phyloP scores from a whole-genome alignment of 306 rosid genomes.

The Cyamopsis tetragonoloba region DNA sequence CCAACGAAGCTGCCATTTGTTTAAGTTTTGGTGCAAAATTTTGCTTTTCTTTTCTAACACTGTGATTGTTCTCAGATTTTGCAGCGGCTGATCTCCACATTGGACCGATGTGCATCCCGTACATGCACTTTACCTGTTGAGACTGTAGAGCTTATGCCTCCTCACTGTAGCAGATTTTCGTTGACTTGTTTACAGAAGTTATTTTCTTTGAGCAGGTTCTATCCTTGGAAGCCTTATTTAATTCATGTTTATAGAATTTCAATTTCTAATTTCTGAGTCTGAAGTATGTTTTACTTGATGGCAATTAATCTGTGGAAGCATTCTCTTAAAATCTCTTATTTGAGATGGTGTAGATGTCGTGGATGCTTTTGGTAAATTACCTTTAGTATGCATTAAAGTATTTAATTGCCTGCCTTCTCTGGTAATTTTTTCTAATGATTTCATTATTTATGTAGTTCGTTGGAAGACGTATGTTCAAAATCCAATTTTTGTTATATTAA shows the following conservation, averaged over 20 bases:
- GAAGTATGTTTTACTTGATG: conserved; percentile 13
- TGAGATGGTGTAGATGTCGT: conserved; percentile 14
- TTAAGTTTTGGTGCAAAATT: background rate
- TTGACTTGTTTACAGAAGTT: conserved; percentile 86
- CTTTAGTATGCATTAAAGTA: conserved; percentile 13
- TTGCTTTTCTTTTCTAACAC: conserved; percentile 10
- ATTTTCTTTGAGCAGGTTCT: conserved; percentile 89
- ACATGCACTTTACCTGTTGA: conserved; percentile 90
- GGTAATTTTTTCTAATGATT: background rate
- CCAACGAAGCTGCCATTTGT: conserved; percentile 1
- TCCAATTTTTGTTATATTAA: background rate
- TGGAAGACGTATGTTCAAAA: background rate
- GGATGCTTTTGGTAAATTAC: conserved; percentile 7
- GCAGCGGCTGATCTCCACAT: conserved; percentile 67
- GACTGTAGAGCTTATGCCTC: conserved; percentile 92
- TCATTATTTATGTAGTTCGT: background rate
- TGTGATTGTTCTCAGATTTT: conserved; percentile 53
- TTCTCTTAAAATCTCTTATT: background rate
- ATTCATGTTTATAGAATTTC: conserved; percentile 6
- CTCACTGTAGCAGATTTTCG: conserved; percentile 91
- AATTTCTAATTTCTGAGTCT: conserved; percentile 6
- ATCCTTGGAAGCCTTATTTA: conserved; percentile 6
- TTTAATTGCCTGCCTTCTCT: background rate
- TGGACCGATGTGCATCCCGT: conserved; percentile 97
- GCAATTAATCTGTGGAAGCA: background rate